Evolutionary conservation across 75 land plant genomes (phyloP).

Genomic region (Isoetes taiwanensis): DNA sequence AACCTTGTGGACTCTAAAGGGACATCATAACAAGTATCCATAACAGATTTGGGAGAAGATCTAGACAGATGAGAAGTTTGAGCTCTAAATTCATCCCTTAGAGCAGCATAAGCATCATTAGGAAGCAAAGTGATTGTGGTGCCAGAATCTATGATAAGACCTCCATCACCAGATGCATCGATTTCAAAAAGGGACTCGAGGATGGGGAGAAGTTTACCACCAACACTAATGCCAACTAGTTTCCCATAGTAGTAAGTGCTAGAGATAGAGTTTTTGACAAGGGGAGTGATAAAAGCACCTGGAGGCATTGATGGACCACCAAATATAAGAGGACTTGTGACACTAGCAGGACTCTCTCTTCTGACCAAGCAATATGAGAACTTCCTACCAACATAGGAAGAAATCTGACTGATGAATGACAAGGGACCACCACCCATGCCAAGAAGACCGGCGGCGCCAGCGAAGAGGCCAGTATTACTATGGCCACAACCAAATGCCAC

Average conservation of each 20-base stretch:
- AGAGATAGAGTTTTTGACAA: neutral
- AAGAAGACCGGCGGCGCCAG: neutral
- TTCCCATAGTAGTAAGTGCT: neutral
- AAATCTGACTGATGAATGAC: neutral
- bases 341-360: neutral
- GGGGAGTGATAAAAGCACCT: neutral
- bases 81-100: neutral
- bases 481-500: neutral
- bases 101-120: neutral
- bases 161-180: neutral
- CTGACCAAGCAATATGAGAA: slow-evolving; percentile 5
- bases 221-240: neutral
- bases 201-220: neutral
- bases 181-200: too few relatives aligned
- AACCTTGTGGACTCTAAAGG: too few relatives aligned
- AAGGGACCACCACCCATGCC: neutral
- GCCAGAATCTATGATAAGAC: slow-evolving; percentile 1
- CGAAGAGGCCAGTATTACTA: slow-evolving; percentile 1
- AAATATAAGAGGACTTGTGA: neutral
- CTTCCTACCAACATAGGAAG: neutral
- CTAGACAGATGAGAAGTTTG: neutral
- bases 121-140: neutral
- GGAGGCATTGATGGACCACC: neutral
- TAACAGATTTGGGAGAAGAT: neutral
- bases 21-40: neutral